Conservation (phyloP, 306 rosid species). For the Vachellia collinsii region DNA sequence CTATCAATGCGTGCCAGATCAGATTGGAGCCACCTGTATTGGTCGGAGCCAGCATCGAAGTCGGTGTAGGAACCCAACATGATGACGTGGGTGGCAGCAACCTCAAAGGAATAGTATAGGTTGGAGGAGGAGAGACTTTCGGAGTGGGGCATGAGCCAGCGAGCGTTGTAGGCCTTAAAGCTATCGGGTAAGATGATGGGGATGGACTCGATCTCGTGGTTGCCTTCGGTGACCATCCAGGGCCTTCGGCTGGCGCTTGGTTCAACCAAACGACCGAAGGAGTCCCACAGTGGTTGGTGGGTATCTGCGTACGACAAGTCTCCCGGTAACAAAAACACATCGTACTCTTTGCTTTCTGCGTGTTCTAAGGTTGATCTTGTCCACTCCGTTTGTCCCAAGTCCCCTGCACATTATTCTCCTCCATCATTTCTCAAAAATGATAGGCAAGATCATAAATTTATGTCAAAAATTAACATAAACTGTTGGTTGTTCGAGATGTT, state of each 20-base stretch:
- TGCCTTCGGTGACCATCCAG: slow-evolving; percentile 83
- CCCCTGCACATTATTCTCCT: slow-evolving; percentile 48
- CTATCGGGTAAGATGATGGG: slow-evolving; percentile 46
- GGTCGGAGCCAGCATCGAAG: slow-evolving; percentile 47
- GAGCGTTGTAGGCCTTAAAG: slow-evolving; percentile 62
- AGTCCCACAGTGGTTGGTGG: slow-evolving; percentile 71
- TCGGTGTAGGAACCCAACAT: slow-evolving; percentile 75
- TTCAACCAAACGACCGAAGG: slow-evolving; percentile 77
- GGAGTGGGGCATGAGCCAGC: slow-evolving; percentile 70
- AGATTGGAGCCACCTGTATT: slow-evolving; percentile 60
- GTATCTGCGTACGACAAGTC: slow-evolving; percentile 73
- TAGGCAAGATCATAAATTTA: neutral
- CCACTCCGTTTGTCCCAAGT: slow-evolving; percentile 80
- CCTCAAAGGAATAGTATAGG: slow-evolving; percentile 69
- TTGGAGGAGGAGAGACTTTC: slow-evolving; percentile 73
- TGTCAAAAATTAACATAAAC: neutral
- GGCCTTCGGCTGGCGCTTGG: slow-evolving; percentile 73
- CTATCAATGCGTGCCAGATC: slow-evolving; percentile 59
- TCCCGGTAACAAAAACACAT: slow-evolving; percentile 67
- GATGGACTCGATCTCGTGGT: slow-evolving; percentile 68
- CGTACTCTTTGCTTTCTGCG: slow-evolving; percentile 53
- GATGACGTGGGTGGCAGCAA: slow-evolving; percentile 50
- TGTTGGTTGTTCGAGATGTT: neutral
- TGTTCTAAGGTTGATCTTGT: slow-evolving; percentile 62
- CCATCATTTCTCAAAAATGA: neutral